These are phyloP conservation scores for Letharia columbiana DNA, from an alignment of 495 filamentous ascomycete genomes.

Conservation along the genomic window DNA sequence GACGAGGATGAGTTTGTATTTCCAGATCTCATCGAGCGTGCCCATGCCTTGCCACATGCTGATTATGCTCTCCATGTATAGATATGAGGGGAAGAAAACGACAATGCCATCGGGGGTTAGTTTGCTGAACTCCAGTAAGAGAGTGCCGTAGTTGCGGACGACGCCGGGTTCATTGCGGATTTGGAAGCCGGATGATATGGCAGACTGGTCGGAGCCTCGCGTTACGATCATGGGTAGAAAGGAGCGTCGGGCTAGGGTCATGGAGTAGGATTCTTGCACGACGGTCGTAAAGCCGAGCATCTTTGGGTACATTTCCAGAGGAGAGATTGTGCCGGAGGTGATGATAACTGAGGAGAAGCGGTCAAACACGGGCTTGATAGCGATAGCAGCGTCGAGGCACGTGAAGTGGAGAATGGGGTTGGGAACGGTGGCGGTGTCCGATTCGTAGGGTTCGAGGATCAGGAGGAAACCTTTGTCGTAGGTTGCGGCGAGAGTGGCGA, in stretches of 20 bases:
- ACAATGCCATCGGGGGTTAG: constrained; percentile 96
- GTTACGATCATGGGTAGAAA: constrained; percentile 98
- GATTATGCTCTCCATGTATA: constrained; percentile 99
- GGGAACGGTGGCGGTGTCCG: constrained; percentile 87
- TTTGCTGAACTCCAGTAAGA: constrained; percentile 87
- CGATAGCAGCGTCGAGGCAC: constrained; percentile 95
- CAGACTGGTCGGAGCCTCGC: constrained; percentile 83
- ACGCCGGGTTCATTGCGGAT: constrained; percentile 91
- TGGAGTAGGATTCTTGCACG: constrained; percentile 90
- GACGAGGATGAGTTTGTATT: constrained; percentile 96
- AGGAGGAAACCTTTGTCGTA: constrained; percentile 96
- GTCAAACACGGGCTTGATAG: constrained; percentile 96
- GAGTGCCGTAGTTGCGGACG: constrained; percentile 87
- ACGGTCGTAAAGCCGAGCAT: constrained; percentile 92
- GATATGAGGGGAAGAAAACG: constrained; percentile 96
- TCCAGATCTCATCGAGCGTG: constrained; percentile 96
- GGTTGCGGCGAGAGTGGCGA: constrained; percentile 94
- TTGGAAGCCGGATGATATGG: constrained; percentile 84
- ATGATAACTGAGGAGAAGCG: constrained; percentile 97
- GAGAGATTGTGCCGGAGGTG: constrained; percentile 94
- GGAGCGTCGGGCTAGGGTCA: constrained; percentile 91
- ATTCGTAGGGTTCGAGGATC: constrained; percentile 94
- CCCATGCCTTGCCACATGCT: constrained; percentile 99
- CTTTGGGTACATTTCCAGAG: constrained; percentile 97
- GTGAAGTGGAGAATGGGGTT: constrained; percentile 95